phyloP scores from a whole-genome alignment of 208 protist species.

The Wallacemonas sp. region DNA sequence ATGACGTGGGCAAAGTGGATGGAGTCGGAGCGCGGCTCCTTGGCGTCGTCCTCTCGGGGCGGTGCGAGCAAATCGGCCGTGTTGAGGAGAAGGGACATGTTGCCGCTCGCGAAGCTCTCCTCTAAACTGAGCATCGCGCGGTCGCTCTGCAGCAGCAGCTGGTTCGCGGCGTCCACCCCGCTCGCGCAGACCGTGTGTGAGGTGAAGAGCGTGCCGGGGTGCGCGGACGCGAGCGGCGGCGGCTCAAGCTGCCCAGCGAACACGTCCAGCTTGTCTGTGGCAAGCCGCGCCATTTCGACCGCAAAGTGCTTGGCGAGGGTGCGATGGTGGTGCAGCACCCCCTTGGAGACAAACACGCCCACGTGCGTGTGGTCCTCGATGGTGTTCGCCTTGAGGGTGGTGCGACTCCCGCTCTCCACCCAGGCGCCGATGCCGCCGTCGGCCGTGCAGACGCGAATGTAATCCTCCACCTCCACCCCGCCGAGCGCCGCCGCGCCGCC shows the following conservation, averaged over 20 bases:
- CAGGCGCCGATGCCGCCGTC: conserved; percentile 85
- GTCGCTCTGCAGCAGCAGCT: conserved; percentile 25
- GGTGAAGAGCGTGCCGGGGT: conserved; percentile 44
- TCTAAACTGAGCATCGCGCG: background rate
- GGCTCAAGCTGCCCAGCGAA: conserved; percentile 28
- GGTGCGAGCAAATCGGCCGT: background rate
- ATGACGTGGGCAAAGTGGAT: conserved; percentile 44
- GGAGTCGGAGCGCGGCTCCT: conserved; percentile 31
- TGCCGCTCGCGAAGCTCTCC: conserved; percentile 11
- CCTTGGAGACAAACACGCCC: conserved; percentile 61
- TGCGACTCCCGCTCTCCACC: conserved; percentile 66
- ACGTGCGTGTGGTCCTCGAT: conserved; percentile 57
- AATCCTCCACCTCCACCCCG: conserved; percentile 41
- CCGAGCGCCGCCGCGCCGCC: conserved; percentile 17
- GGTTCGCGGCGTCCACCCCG: conserved; percentile 32
- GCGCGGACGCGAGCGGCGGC: conserved; percentile 34
- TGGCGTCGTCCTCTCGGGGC: background rate
- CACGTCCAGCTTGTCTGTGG: conserved; percentile 18
- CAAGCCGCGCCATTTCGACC: conserved; percentile 11
- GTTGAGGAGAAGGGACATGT: conserved; percentile 19
- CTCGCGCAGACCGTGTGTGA: conserved; percentile 36
- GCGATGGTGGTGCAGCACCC: conserved; percentile 57
- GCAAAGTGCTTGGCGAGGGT: conserved; percentile 35
- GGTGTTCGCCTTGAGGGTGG: conserved; percentile 45
- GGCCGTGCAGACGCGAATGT: conserved; percentile 53